These are phyloP conservation scores for Senna siamea DNA, from an alignment of 306 rosid genomes.

Conservation along the genomic window DNA sequence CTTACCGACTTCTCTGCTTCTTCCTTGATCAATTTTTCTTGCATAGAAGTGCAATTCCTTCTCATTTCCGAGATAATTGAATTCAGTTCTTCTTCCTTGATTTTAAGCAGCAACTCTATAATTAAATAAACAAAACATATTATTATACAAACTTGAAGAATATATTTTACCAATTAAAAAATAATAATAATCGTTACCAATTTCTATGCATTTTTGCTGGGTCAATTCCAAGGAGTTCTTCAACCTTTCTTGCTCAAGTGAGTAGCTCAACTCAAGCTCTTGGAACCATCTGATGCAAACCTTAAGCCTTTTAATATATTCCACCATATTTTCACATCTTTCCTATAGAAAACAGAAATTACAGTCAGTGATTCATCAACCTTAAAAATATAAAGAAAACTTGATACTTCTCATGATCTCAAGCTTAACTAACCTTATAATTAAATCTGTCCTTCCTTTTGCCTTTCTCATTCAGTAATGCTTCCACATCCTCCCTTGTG, in stretches of 20 bases:
- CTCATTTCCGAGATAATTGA: conserved; percentile 79
- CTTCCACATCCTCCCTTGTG: conserved; percentile 90
- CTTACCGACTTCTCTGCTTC: conserved; percentile 86
- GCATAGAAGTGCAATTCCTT: conserved; percentile 65
- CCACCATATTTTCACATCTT: conserved; percentile 91
- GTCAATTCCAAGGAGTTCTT: conserved; percentile 67
- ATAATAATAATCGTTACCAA: conserved; percentile 49
- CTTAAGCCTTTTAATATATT: conserved; percentile 89
- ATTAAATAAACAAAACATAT: conserved; percentile 34
- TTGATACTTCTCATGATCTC: conserved; percentile 2
- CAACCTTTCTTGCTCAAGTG: conserved; percentile 77
- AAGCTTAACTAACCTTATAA: conserved; percentile 72
- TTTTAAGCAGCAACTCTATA: conserved; percentile 67
- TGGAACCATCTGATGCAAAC: conserved; percentile 95
- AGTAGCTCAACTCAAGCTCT: conserved; percentile 82
- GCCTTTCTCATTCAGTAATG: conserved; percentile 74
- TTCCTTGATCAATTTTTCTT: conserved; percentile 81
- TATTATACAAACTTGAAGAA: conserved; percentile 3
- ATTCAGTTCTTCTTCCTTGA: conserved; percentile 91
- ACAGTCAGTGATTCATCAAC: conserved; percentile 2
- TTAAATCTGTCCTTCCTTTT: conserved; percentile 91
- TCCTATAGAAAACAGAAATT: conserved; percentile 55
- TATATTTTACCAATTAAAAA: not conserved
- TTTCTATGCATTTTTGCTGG: conserved; percentile 70
- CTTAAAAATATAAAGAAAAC: not conserved